Percentiles rank a stretch among this genome's conserved stretches.
Evolutionary conservation across 164 flowering plant genomes (phyloP).

Genomic region (Aristolochia californica): DNA sequence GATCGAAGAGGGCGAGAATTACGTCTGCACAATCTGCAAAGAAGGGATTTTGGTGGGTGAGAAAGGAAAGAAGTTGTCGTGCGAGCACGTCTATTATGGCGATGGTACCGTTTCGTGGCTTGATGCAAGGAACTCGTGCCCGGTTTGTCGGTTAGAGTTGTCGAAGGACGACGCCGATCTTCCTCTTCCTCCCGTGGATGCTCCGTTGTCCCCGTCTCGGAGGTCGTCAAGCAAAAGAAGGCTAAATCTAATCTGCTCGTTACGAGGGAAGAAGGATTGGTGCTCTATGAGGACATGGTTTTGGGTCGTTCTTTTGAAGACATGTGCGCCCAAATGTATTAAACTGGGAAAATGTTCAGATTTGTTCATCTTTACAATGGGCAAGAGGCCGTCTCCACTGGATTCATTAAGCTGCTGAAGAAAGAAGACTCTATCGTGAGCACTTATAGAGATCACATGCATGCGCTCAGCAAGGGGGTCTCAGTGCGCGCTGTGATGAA

Average conservation of each 20-base stretch:
- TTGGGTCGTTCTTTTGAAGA: constrained; percentile 84
- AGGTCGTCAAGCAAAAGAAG: constrained; percentile 63
- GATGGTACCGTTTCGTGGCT: constrained; percentile 78
- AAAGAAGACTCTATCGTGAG: constrained; percentile 64
- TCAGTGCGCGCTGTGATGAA: constrained; percentile 81
- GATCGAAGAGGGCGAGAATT: constrained; percentile 27
- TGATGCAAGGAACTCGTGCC: constrained; percentile 64
- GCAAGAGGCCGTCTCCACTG: constrained; percentile 90
- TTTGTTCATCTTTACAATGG: constrained; percentile 93
- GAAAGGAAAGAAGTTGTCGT: constrained; percentile 51
- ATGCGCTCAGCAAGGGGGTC: constrained; percentile 83
- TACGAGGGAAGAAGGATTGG: constrained; percentile 71
- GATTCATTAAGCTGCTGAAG: constrained; percentile 77
- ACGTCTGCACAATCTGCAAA: constrained; percentile 63
- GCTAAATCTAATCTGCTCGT: constrained; percentile 39
- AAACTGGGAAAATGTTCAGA: constrained; percentile 93
- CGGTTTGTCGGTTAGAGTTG: constrained; percentile 72
- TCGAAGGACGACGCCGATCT: constrained; percentile 64
- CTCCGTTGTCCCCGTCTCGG: constrained; percentile 45
- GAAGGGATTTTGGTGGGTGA: constrained; percentile 44
- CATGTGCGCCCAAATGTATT: constrained; percentile 98
- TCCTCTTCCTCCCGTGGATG: constrained; percentile 13
- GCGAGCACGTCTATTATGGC: constrained; percentile 72
- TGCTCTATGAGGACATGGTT: constrained; percentile 67
- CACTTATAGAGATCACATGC: constrained; percentile 89